Base-by-base conservation (phyloP, 2,329 filamentous ascomycete genomes). In the Sporothrix euskadiensis region DNA sequence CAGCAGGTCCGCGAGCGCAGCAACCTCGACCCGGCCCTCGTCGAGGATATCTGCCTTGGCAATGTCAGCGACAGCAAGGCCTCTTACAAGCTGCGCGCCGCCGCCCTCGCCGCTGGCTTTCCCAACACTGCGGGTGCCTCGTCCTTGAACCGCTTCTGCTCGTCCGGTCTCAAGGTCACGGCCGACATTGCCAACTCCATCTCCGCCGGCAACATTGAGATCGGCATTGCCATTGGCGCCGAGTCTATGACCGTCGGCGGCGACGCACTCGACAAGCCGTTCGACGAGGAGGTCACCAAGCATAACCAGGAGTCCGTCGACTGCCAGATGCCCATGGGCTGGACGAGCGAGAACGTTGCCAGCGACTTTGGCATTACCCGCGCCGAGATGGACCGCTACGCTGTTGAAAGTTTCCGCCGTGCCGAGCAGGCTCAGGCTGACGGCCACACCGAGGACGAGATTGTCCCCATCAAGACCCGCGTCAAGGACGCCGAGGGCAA, bases 101-200 rank as follows among this genome's bases (percentile, higher is more conserved):
- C 96, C 63, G 88, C 92, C 76, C 91, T 98, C 75, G 93, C 94
- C 66, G 96, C 96, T 73, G 96, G 96, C 78, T 97, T 96, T 86
- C 94, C 96, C 77, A 94, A 96, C 85, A 98, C 95, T 7, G 88
- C 93, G 68, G 89, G 90, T 76, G 93, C 92, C 76, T 94, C 88
- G 59, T 91, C 92, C 59, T 87, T 97, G 74, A 98, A 98, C 87
- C 92, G 96, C 75, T 98, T 99, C 90, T 99, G 96, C 88, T 97
- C 94, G 52, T 98, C 94, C 0, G 96, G 96, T 49, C 90, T 99
- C 77, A 97, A 98, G 84, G 94, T 96, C 73, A 93, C 94, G 5
- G 94, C 97, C 83, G 94, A 98, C 80, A 97, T 99, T 77, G 94
- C 96, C 69, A 91, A 96, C 84, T 89, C 94, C 81, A 98, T 99